phyloP scores from a whole-genome alignment of 352 stramenopile species.

The Globisporangium carolinianum region DNA sequence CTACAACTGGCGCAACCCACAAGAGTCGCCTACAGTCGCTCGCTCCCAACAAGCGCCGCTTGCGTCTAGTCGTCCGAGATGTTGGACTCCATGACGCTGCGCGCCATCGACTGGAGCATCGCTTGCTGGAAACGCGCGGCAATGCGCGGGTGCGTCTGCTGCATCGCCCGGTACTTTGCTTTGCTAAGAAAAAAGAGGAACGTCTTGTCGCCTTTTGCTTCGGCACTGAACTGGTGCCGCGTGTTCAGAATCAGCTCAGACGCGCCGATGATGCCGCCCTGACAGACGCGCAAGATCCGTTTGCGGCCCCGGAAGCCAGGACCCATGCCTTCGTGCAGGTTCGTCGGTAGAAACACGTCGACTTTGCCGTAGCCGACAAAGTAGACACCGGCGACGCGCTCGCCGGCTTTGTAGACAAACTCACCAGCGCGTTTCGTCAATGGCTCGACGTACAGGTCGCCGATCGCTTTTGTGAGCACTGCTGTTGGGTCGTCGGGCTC shows the following conservation, averaged over 20 bases:
- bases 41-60: too few species aligned
- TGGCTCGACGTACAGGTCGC: constrained; percentile 65
- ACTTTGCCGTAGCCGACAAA: constrained; percentile 83
- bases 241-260: constrained; percentile 78
- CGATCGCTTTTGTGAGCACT: constrained; percentile 49
- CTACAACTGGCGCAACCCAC: too few species aligned
- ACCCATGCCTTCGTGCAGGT: constrained; percentile 67
- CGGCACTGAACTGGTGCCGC: constrained; percentile 76
- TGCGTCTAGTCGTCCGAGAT: constrained; percentile 59
- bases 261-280: constrained; percentile 71
- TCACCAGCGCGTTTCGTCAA: constrained; percentile 52
- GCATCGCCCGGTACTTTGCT: constrained; percentile 61
- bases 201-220: constrained; percentile 43
- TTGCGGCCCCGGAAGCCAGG: constrained; percentile 73
- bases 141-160: constrained; percentile 52
- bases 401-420: constrained; percentile 60
- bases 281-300: constrained; percentile 74
- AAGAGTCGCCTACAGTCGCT: too few species aligned
- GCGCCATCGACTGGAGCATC: constrained; percentile 82
- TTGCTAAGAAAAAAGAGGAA: constrained; percentile 83
- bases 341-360: constrained; percentile 80
- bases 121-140: constrained; percentile 77
- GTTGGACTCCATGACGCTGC: constrained; percentile 80
- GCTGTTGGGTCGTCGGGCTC: constrained; percentile 9
- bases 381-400: constrained; percentile 58